Conservation (phyloP, 2,329 filamentous ascomycete species). For the Coniochaeta prunicola region DNA sequence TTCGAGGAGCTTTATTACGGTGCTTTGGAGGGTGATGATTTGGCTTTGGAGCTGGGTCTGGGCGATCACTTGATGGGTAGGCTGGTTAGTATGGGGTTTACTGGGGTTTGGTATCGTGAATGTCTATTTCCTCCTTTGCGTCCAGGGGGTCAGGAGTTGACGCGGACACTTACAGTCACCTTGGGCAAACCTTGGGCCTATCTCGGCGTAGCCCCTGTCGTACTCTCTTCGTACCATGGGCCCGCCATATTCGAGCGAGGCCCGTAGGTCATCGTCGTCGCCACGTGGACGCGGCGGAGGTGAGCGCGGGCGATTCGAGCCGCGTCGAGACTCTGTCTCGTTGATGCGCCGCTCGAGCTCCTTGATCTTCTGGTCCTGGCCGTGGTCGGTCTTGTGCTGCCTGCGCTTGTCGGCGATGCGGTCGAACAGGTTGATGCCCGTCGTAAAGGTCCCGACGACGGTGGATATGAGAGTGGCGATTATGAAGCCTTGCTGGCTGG, state of each 20-base stretch:
- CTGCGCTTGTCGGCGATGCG: slow-evolving; percentile 22
- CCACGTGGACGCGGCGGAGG: slow-evolving; percentile 5
- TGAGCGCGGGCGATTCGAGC: neutral
- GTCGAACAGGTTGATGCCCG: slow-evolving; percentile 28
- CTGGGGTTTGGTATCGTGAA: too few species aligned
- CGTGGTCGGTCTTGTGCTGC: slow-evolving; percentile 23
- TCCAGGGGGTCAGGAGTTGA: neutral
- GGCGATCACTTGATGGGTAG: slow-evolving; percentile 20
- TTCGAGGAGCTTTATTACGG: slow-evolving; percentile 28
- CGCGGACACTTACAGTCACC: slow-evolving; percentile 23
- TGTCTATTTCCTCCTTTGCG: too few species aligned
- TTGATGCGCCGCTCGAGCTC: slow-evolving; percentile 20
- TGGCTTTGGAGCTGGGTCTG: slow-evolving; percentile 28
- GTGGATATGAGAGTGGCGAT: slow-evolving; percentile 31
- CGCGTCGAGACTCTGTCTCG: slow-evolving; percentile 5
- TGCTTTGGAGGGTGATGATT: slow-evolving; percentile 28
- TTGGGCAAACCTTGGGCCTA: slow-evolving; percentile 25
- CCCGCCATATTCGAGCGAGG: slow-evolving; percentile 21
- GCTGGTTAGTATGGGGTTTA: too few species aligned
- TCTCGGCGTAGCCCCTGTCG: slow-evolving; percentile 20
- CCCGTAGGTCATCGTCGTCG: slow-evolving; percentile 15
- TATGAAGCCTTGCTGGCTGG: slow-evolving; percentile 25
- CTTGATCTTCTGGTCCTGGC: slow-evolving; percentile 24
- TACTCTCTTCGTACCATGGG: slow-evolving; percentile 25
- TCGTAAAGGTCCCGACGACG: slow-evolving; percentile 28